Conservation (phyloP, 805 yeast genomes). For the Pichia membranifaciens region DNA sequence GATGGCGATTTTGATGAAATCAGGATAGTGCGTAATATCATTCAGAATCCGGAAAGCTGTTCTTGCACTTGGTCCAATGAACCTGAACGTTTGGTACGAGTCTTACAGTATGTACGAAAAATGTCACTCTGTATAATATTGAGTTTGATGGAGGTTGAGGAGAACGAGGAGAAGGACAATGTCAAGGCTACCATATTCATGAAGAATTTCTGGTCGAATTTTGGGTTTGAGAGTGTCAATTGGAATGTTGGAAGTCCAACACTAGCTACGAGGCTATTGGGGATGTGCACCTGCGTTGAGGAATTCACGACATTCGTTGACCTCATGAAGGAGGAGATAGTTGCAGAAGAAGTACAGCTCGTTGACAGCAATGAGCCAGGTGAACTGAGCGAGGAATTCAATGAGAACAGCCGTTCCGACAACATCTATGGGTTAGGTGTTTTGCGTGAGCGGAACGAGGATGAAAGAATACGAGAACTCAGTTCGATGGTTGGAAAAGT, state of each 20-base stretch:
- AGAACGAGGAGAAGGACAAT: background rate
- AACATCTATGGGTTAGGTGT: conserved; percentile 12
- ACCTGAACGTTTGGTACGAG: conserved; percentile 2
- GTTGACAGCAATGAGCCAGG: conserved; percentile 2
- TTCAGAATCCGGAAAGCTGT: conserved; percentile 4
- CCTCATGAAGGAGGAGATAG: conserved; percentile 15
- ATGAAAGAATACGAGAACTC: conserved; percentile 17
- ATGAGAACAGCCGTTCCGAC: conserved; percentile 4
- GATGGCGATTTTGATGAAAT: conserved; percentile 8
- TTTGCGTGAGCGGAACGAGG: conserved; percentile 21
- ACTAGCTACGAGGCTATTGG: conserved; percentile 6
- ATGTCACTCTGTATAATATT: conserved; percentile 5
- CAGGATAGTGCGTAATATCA: conserved; percentile 5
- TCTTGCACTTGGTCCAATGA: conserved; percentile 11
- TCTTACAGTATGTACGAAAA: conserved; percentile 4
- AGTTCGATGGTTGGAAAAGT: conserved; percentile 16
- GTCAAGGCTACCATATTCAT: conserved; percentile 1
- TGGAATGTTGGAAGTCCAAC: background rate
- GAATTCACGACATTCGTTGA: conserved; percentile 12
- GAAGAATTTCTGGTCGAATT: conserved; percentile 9
- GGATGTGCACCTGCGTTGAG: conserved; percentile 3
- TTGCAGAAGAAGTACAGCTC: background rate
- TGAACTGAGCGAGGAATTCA: background rate
- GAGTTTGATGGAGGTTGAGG: conserved; percentile 4
- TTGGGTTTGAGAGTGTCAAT: conserved; percentile 4